Conservation (phyloP, 257 asterid genomes). For the Penstemon newberryi region DNA sequence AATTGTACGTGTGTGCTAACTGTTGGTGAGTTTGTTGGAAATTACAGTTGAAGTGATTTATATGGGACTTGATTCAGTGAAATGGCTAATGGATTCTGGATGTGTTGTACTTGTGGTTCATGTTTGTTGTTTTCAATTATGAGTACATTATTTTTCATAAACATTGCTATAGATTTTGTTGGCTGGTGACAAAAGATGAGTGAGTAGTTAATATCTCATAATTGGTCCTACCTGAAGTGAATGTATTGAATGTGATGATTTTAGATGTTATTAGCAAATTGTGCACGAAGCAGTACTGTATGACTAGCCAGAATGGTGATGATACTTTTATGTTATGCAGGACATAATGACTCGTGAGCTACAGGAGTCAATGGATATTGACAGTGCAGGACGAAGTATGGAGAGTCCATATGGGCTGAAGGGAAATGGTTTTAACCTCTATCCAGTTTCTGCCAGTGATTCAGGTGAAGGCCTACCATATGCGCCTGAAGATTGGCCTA, state of each 20-base stretch:
- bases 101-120: conserved; percentile 16
- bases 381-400: conserved; percentile 42
- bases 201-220: background rate
- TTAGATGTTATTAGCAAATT: background rate
- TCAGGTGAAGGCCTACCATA: conserved; percentile 86
- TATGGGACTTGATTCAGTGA: background rate
- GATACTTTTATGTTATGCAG: conserved; percentile 7
- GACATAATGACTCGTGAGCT: background rate
- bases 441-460: conserved; percentile 51
- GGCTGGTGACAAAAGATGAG: too few relatives aligned
- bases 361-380: conserved; percentile 56
- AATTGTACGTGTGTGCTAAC: background rate
- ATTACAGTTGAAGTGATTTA: conserved; percentile 5
- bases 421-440: conserved; percentile 48
- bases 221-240: background rate
- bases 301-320: conserved; percentile 12
- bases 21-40: conserved; percentile 6
- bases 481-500: conserved; percentile 85
- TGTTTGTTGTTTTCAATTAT: background rate
- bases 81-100: background rate
- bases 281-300: background rate
- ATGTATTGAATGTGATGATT: background rate
- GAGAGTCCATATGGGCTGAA: conserved; percentile 31
- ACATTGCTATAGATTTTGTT: too few relatives aligned
- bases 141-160: too few relatives aligned